Percentiles rank a stretch among this genome's conserved stretches.
phyloP scores from a whole-genome alignment of 345 rosid species.

The Pugionium dolabratum region DNA sequence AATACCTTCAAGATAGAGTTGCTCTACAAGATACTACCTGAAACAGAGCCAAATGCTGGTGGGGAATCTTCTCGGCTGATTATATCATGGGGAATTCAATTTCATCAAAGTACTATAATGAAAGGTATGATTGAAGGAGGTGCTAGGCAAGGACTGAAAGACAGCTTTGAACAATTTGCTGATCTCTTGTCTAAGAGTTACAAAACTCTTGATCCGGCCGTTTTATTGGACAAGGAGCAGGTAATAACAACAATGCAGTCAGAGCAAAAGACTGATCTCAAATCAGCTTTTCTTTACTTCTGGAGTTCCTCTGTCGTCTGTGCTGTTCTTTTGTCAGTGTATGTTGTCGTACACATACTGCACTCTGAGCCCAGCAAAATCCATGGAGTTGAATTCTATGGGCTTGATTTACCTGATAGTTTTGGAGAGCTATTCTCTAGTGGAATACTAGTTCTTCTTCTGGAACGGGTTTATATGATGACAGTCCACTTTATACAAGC shows the following conservation, averaged over 20 bases:
- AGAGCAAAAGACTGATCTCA: slow-evolving; percentile 62
- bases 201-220: slow-evolving; percentile 46
- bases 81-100: slow-evolving; percentile 75
- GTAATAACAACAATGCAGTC: slow-evolving; percentile 64
- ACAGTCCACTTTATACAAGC: slow-evolving; percentile 69
- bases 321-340: slow-evolving; percentile 54
- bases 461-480: slow-evolving; percentile 68
- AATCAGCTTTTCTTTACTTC: slow-evolving; percentile 61
- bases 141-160: slow-evolving; percentile 72
- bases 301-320: slow-evolving; percentile 65
- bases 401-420: slow-evolving; percentile 89
- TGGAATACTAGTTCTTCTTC: slow-evolving; percentile 57
- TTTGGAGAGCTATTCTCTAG: slow-evolving; percentile 71
- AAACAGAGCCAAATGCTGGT: slow-evolving; percentile 46
- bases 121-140: slow-evolving; percentile 90
- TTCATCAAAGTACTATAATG: slow-evolving; percentile 72
- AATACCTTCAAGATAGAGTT: slow-evolving; percentile 60
- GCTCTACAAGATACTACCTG: slow-evolving; percentile 79
- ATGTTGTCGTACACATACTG: slow-evolving; percentile 59
- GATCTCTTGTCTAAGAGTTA: slow-evolving; percentile 55
- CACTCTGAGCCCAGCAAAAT: slow-evolving; percentile 51
- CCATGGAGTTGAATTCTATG: slow-evolving; percentile 71
- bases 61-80: slow-evolving; percentile 62
- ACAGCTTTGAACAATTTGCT: slow-evolving; percentile 69
- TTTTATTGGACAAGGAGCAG: slow-evolving; percentile 50